These are phyloP conservation scores for Lodderomyces metapsilosis DNA, from an alignment of 1,139 yeast species.

Conservation along the genomic window DNA sequence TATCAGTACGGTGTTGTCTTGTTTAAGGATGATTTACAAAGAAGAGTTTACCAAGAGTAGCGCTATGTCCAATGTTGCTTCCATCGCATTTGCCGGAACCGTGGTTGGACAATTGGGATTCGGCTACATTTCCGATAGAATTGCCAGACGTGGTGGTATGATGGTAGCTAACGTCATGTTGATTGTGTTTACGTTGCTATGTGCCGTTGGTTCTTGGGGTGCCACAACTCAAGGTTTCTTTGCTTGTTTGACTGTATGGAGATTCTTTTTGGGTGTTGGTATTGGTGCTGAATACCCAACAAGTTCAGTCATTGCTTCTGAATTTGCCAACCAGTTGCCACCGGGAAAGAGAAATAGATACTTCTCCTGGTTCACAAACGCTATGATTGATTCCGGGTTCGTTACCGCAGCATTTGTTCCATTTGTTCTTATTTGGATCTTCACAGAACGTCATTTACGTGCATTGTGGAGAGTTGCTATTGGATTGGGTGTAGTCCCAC, in stretches of 20 bases:
- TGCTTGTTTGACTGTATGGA: conserved; percentile 76
- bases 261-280: conserved; percentile 85
- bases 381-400: conserved; percentile 84
- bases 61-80: conserved; percentile 74
- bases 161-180: conserved; percentile 67
- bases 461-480: conserved; percentile 90
- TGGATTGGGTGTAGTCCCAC: conserved; percentile 88
- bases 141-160: conserved; percentile 82
- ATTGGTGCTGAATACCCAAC: conserved; percentile 92
- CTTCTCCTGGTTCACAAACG: conserved; percentile 85
- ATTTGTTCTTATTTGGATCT: conserved; percentile 81
- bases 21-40: conserved; percentile 67
- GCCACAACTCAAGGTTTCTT: conserved; percentile 65
- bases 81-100: conserved; percentile 91
- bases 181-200: conserved; percentile 70
- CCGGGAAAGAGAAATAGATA: conserved; percentile 83
- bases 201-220: conserved; percentile 86
- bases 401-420: conserved; percentile 85
- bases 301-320: conserved; percentile 91
- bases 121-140: conserved; percentile 76
- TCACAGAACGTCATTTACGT: conserved; percentile 62
- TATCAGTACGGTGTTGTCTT: conserved; percentile 71
- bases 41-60: conserved; percentile 54
- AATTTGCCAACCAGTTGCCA: conserved; percentile 76
- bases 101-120: conserved; percentile 82